Base-by-base conservation (phyloP, 768 basidiomycete species). In the Naematelia aurantialba region DNA sequence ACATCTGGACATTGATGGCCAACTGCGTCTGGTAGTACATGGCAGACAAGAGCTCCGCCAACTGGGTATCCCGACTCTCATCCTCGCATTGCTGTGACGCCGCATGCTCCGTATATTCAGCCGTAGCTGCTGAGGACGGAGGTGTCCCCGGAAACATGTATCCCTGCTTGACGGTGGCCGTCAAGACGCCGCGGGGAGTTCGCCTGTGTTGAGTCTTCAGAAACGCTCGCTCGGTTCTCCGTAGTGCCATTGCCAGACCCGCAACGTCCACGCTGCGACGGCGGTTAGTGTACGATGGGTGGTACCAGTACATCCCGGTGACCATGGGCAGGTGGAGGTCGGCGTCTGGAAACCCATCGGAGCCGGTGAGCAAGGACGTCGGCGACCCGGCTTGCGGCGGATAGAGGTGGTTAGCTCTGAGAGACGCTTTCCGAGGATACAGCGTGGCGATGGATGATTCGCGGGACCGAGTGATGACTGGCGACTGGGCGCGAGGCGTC, bases 191-290 rank as follows among this genome's bases (percentile, higher is more conserved):
- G 17, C 34, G 34, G 56, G 44, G 24, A 58, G 39, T 68, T 84
- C 83, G 25, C 89, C 87, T 59, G 83, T 79, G 45, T 83, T 5
- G 66, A 65, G n/a, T 62, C 60, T 11, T 31, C 27, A 66, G 64
- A 26, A 63, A 63, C 3, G 60, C 58, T 24, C 57, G 29, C 24
- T 60, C 47, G 11, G 74, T 72, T 24, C 76, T 55, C 47, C 72
- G 66, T 48, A 88, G 83, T 0, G 91, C 90, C 50, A 91, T 85
- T 58, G 86, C 85, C 59, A 97, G 82, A 29, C 91, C 92, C 12
- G 92, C 92, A 45, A 89, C 83, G 77, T 97, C 92, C 56, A 92
- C 90, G 73, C 89, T 91, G 48, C 89, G 80, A 54, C 91, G 59
- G 17, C 78, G 56, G 8, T 70, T 57, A 21, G 45, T 55, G 17